Conservation (phyloP, 2,329 filamentous ascomycete genomes). For the Fusarium armeniacum region DNA sequence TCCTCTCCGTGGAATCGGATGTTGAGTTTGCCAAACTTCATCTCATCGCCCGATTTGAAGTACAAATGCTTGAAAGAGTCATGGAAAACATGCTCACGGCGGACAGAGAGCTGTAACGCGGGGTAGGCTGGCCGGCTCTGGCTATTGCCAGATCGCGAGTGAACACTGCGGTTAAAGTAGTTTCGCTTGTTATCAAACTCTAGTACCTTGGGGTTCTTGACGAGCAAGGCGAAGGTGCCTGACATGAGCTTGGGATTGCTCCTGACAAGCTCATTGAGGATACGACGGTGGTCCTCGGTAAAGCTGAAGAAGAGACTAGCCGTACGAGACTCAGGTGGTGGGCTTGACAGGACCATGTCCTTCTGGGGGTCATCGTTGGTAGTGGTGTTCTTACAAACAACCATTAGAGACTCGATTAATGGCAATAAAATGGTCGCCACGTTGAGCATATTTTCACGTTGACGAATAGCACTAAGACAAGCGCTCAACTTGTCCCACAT, state of each 20-base stretch:
- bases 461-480: conserved; percentile 87
- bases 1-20: conserved; percentile 98
- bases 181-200: conserved; percentile 99
- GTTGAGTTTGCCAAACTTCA: conserved; percentile 99
- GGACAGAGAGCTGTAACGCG: conserved; percentile 85
- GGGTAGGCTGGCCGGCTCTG: conserved; percentile 79
- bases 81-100: conserved; percentile 95
- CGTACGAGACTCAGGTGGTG: conserved; percentile 82
- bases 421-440: conserved; percentile 96
- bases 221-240: conserved; percentile 93
- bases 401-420: conserved; percentile 96
- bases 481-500: conserved; percentile 94
- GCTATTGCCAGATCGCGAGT: conserved; percentile 74
- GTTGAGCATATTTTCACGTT: conserved; percentile 95
- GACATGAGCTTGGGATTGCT: conserved; percentile 99
- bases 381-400: conserved; percentile 98
- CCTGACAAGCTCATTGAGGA: conserved; percentile 96
- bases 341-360: conserved; percentile 81
- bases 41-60: conserved; percentile 95
- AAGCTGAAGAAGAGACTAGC: conserved; percentile 96
- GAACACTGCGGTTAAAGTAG: conserved; percentile 96
- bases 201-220: conserved; percentile 98
- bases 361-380: conserved; percentile 78
- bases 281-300: conserved; percentile 96
- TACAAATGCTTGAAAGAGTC: conserved; percentile 99